Evolutionary conservation across 495 filamentous ascomycete species (phyloP).

Genomic region (Neurospora cerealis): DNA sequence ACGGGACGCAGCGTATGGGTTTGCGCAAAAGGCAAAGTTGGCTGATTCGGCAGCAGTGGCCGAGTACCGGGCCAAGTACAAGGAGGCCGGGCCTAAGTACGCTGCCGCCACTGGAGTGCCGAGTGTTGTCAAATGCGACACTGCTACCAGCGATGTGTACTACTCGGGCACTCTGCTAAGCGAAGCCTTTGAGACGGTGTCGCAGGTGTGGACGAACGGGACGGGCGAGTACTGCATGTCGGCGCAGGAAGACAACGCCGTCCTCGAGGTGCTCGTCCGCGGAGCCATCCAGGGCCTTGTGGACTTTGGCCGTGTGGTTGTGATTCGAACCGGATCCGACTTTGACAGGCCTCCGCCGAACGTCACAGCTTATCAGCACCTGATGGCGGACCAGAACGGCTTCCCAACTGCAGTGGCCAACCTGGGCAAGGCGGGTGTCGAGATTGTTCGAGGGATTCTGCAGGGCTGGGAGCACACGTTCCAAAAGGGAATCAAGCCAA

Average conservation of each 20-base stretch:
- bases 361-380: slow-evolving; percentile 41
- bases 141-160: slow-evolving; percentile 63
- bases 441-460: slow-evolving; percentile 59
- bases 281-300: slow-evolving; percentile 41
- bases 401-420: slow-evolving; percentile 52
- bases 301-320: slow-evolving; percentile 58
- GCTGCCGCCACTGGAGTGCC: slow-evolving; percentile 43
- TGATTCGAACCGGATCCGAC: slow-evolving; percentile 65
- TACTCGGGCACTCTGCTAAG: slow-evolving; percentile 52
- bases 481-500: slow-evolving; percentile 45
- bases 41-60: slow-evolving; percentile 42
- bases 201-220: slow-evolving; percentile 56
- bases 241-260: slow-evolving; percentile 69
- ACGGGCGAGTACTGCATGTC: slow-evolving; percentile 58
- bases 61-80: slow-evolving; percentile 52
- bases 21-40: slow-evolving; percentile 46
- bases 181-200: slow-evolving; percentile 57
- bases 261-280: slow-evolving; percentile 57
- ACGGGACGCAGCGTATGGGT: slow-evolving; percentile 42
- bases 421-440: slow-evolving; percentile 55
- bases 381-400: slow-evolving; percentile 51
- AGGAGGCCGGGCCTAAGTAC: slow-evolving; percentile 30
- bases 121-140: slow-evolving; percentile 54
- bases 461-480: slow-evolving; percentile 50
- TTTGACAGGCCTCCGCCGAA: slow-evolving; percentile 61